Evolutionary conservation across 257 asterid species (phyloP), one percentile per base, ranked within the genome.

Genomic region (Parsonsia alboflavescens): DNA sequence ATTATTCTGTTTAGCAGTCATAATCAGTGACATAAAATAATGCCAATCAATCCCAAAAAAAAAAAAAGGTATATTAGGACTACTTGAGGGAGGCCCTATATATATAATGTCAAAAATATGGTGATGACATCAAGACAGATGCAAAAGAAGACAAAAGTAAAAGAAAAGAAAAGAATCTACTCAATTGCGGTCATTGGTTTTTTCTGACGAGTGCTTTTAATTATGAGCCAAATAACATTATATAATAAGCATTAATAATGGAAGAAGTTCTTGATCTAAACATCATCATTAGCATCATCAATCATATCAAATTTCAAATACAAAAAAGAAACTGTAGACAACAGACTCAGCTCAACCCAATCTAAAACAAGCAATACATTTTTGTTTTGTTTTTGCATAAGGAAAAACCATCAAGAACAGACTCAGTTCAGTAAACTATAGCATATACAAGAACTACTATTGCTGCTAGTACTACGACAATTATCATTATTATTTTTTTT

Each of bases 351-450:
- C 78, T 39, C n/a, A 48, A 73, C 42, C 77, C 46, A 73, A 49
- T 59, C 72, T 41, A 71, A 39, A 36, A 61, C 72, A 59, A 71
- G 61, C 68, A 42, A 48, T 13, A 50, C 19, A 24, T 10, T 36
- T 64, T 7, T 6, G 5, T 50, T 30, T 33, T 30, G 24, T 30
- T 64, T 42, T 48, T 70, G 68, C 73, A 77, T 9, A 71, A 69
- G 36, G 52, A 61, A 54, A n/a, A 68, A 77, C 66, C 78, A 81
- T 80, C 75, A 70, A 71, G 73, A 82, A 74, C 83, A 83, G 74
- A 75, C 76, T 77, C 73, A 68, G 39, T 77, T 77, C 73, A 68
- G 39, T 13, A 64, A 36, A 63, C 74, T 76, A 33, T 33, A 76
- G 48, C 54, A 75, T 75, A 68, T 68, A 84, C 86, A 79, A 74